phyloP scores from a whole-genome alignment of 495 filamentous ascomycete species.

The Penicillium antarcticum region DNA sequence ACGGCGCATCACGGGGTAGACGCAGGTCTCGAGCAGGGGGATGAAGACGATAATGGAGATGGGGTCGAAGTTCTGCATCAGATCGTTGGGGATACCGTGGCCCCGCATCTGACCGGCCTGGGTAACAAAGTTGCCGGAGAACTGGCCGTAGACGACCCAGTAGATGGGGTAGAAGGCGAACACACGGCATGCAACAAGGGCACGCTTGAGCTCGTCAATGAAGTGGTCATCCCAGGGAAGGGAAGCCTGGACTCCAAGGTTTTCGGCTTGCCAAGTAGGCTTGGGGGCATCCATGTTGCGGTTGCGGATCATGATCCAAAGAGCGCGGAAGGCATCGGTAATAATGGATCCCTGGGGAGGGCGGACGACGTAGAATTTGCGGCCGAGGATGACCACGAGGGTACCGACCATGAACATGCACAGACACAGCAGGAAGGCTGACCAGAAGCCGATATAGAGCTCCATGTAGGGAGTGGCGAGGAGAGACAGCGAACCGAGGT shows the following conservation, averaged over 20 bases:
- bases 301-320: conserved; percentile 55
- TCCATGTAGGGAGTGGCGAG: conserved; percentile 67
- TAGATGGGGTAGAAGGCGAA: conserved; percentile 59
- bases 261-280: conserved; percentile 52
- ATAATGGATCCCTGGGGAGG: conserved; percentile 64
- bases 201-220: conserved; percentile 60
- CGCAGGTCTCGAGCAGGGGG: conserved; percentile 61
- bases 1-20: conserved; percentile 67
- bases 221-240: conserved; percentile 60
- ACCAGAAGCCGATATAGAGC: conserved; percentile 67
- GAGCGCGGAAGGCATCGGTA: conserved; percentile 56
- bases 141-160: conserved; percentile 61
- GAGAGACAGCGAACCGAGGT: conserved; percentile 66
- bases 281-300: conserved; percentile 59
- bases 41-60: conserved; percentile 70
- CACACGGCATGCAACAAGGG: conserved; percentile 57
- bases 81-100: conserved; percentile 65
- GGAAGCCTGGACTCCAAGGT: conserved; percentile 31
- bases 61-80: conserved; percentile 75
- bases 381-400: conserved; percentile 48
- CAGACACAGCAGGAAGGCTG: conserved; percentile 67
- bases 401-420: conserved; percentile 57
- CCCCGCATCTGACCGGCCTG: conserved; percentile 53
- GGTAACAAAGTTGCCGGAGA: conserved; percentile 56
- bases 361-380: conserved; percentile 57